Evolutionary conservation across 257 asterid genomes (phyloP).

Genomic region (Primulina huaijiensis): DNA sequence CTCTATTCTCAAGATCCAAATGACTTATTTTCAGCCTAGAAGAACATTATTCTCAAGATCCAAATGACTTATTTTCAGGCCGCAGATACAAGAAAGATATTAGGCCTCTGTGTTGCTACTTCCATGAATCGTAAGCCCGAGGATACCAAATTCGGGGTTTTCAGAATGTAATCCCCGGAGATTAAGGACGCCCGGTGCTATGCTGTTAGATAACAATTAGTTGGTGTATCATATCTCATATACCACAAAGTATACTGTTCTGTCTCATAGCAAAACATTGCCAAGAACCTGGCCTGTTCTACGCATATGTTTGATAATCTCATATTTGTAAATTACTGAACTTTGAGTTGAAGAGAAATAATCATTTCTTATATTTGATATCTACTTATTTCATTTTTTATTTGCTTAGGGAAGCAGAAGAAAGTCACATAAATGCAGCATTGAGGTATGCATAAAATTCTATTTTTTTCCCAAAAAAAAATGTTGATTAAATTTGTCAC

Average conservation of each 20-base stretch:
- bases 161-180: slow-evolving; percentile 62
- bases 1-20: slow-evolving; percentile 8
- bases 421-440: not conserved
- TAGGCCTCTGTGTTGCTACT: slow-evolving; percentile 81
- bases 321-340: not conserved
- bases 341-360: not conserved
- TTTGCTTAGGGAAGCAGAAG: not conserved
- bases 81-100: slow-evolving; percentile 78
- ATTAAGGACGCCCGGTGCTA: not conserved
- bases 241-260: not conserved
- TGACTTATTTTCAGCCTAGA: no score
- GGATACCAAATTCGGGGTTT: slow-evolving; percentile 76
- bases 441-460: no score
- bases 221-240: not conserved
- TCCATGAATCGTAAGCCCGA: slow-evolving; percentile 53
- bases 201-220: no score
- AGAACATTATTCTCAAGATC: no score
- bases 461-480: no score
- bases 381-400: no score
- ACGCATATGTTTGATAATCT: not conserved
- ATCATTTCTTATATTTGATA: not conserved
- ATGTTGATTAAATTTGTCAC: no score
- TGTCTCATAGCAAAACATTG: not conserved
- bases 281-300: not conserved
- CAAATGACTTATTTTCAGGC: no score